Evolutionary conservation across 306 rosid species (phyloP), one percentile per base, ranked within the genome.

Genomic region (Urtica urens): DNA sequence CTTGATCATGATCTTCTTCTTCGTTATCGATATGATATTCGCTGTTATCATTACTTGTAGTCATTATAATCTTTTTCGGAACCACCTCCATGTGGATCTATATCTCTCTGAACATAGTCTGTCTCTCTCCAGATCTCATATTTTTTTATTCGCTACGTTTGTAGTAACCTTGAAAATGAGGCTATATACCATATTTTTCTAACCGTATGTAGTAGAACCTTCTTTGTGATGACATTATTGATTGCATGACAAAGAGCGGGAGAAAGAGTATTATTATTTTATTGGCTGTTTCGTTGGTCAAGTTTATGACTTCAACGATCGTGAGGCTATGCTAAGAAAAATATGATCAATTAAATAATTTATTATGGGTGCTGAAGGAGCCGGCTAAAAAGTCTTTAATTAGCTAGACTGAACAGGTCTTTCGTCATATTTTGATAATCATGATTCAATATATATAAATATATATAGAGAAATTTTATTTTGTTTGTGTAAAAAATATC

Each of bases 1-100:
- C 75, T 60, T 72, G 57, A 21, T 69, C 72, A 5, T 69, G 80
- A 11, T 70, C 78, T 15, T 66, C 68, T 27, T 28, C 25, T 23
- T n/a, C 15, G n/a, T 38, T 38, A 14, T n/a, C 23, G 6, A 4
- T 52, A 9, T 69, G 59, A 15, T 64, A 60, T 7, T 53, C 23
- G 10, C 10, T 23, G 23, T 11, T n/a, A 6, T 22, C 24, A 20
- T 8, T 21, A 24, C 49, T 23, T n/a, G 11, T 46, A 17, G 27
- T 23, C 15, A 28, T 41, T 43, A 39, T 53, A 14, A 7, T 35
- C 40, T 35, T 35, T 46, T 59, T 71, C 15, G 46, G 16, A 42
- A 23, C 73, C 0, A 35, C 15, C 40, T 35, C 40, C 40, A 35
- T 35, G 11, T 35, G 40, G n/a, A 0, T 10, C n/a, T 14, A 35